phyloP scores from a whole-genome alignment of 1,139 yeast species.

The Yamadazyma siamensis region DNA sequence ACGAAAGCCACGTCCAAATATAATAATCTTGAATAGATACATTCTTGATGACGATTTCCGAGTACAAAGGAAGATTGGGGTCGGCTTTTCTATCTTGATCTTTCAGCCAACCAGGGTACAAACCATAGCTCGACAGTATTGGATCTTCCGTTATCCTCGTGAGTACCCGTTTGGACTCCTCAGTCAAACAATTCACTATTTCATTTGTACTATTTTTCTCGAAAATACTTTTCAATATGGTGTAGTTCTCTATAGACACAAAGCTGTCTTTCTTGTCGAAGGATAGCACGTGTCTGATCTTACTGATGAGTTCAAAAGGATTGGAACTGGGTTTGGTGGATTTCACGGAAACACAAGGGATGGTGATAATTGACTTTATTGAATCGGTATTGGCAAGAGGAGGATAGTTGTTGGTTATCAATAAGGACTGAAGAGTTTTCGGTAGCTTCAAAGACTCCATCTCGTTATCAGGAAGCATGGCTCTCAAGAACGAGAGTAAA shows the following conservation, averaged over 20 bases:
- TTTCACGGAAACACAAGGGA: constrained; percentile 62
- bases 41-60: constrained; percentile 55
- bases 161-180: constrained; percentile 69
- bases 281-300: constrained; percentile 61
- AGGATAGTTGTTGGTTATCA: constrained; percentile 65
- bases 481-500: constrained; percentile 70
- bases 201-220: constrained; percentile 54
- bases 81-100: constrained; percentile 16
- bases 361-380: constrained; percentile 37
- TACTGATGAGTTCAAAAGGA: constrained; percentile 43
- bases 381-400: constrained; percentile 44
- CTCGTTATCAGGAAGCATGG: constrained; percentile 70
- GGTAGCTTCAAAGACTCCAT: constrained; percentile 59
- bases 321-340: constrained; percentile 58
- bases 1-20: constrained; percentile 88
- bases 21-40: constrained; percentile 82
- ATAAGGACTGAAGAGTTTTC: constrained; percentile 56
- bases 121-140: constrained; percentile 32
- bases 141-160: constrained; percentile 51
- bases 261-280: constrained; percentile 71
- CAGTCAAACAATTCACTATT: constrained; percentile 63
- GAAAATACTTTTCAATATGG: constrained; percentile 70
- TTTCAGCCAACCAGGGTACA: constrained; percentile 47
- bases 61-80: constrained; percentile 33
- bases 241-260: constrained; percentile 74